These are phyloP conservation scores for Iris macrosiphon DNA, from an alignment of 106 monocot species.

Conservation along the genomic window DNA sequence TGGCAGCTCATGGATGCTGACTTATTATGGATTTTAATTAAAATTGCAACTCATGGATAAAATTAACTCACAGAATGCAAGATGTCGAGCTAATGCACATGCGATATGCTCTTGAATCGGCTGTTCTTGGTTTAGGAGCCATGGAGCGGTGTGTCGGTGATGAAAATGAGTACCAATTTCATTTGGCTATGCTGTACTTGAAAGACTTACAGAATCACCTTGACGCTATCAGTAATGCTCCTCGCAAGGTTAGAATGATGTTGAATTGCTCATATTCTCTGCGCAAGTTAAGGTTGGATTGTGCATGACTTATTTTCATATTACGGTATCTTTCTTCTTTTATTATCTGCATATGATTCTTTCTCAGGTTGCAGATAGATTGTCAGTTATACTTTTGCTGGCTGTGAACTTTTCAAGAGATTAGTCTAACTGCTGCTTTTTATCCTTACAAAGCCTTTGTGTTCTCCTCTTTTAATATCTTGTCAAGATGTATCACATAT, in stretches of 20 bases:
- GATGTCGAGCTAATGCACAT: constrained; percentile 88
- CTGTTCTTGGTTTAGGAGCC: constrained; percentile 62
- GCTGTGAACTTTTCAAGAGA: not conserved
- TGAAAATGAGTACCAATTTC: constrained; percentile 39
- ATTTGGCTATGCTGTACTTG: constrained; percentile 46
- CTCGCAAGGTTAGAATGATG: constrained; percentile 52
- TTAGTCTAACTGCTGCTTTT: not conserved
- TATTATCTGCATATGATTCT: too few relatives aligned
- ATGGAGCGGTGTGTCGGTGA: constrained; percentile 47
- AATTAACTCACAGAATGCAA: constrained; percentile 46
- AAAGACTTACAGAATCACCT: constrained; percentile 73
- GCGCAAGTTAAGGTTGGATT: not conserved
- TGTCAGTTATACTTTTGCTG: not conserved
- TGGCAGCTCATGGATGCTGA: not conserved
- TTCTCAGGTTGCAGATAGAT: not conserved
- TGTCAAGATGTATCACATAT: constrained; percentile 1
- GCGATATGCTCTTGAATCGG: constrained; percentile 88
- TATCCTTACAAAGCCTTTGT: not conserved
- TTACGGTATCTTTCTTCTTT: too few relatives aligned
- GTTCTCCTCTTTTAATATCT: not conserved
- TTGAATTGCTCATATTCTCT: not conserved
- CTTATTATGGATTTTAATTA: not conserved
- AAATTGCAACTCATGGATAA: not conserved
- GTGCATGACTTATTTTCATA: not conserved
- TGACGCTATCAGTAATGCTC: constrained; percentile 53